Evolutionary conservation across 805 yeast genomes (phyloP).

Genomic region (Wickerhamomyces xylosicus): DNA sequence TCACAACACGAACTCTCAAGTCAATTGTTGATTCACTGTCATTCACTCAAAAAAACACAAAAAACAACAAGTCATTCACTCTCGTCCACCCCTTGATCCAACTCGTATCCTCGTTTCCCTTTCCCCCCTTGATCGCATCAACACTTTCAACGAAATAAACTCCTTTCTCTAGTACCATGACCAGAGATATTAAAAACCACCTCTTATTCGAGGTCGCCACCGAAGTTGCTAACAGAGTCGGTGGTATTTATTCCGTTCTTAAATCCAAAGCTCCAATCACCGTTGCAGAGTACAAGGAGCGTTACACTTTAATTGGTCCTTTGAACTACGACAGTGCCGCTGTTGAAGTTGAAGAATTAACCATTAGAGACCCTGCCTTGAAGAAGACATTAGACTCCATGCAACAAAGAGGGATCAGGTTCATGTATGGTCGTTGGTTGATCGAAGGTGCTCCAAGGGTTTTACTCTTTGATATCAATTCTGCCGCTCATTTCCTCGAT

Average conservation of each 20-base stretch:
- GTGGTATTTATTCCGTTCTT: conserved; percentile 94
- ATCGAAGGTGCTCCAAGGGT: conserved; percentile 97
- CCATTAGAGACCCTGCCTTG: conserved; percentile 43
- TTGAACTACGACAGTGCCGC: conserved; percentile 63
- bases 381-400: conserved; percentile 63
- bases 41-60: too few species aligned
- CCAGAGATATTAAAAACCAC: conserved; percentile 81
- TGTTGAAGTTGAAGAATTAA: conserved; percentile 72
- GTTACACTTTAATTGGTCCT: conserved; percentile 85
- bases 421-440: conserved; percentile 91
- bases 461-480: conserved; percentile 72
- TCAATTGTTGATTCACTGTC: too few species aligned
- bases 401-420: conserved; percentile 71
- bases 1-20: too few species aligned
- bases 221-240: conserved; percentile 95
- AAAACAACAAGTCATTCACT: too few species aligned
- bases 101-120: neutral
- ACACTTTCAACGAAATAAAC: too few species aligned
- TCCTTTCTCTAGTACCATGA: conserved; percentile 27
- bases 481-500: conserved; percentile 60
- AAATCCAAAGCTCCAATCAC: conserved; percentile 97
- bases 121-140: neutral
- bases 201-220: conserved; percentile 90
- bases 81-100: too few species aligned
- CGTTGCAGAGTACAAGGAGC: conserved; percentile 80